Percentiles rank a stretch among this genome's conserved stretches.
These are phyloP conservation scores for Camelina sativa DNA, from an alignment of 345 rosid species.

Conservation along the genomic window DNA sequence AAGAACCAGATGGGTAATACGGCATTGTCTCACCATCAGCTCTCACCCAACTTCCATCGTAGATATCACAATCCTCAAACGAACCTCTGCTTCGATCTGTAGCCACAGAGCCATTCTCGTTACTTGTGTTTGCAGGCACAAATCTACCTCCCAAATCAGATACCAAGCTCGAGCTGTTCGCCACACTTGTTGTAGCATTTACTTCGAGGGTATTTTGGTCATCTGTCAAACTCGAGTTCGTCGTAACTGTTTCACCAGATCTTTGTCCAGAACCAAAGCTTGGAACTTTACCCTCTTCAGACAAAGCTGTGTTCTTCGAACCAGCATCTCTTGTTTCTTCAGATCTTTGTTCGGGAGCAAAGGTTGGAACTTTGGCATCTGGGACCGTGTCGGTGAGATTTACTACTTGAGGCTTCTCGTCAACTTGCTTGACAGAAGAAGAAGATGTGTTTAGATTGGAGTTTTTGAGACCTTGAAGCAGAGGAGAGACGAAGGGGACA, in stretches of 20 bases:
- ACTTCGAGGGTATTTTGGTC: constrained; percentile 35
- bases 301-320: constrained; percentile 20
- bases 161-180: constrained; percentile 38
- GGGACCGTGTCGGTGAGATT: constrained; percentile 28
- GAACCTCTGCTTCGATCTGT: constrained; percentile 36
- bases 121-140: constrained; percentile 29
- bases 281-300: constrained; percentile 40
- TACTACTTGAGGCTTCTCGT: constrained; percentile 22
- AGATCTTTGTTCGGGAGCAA: constrained; percentile 36
- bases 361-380: constrained; percentile 44
- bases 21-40: constrained; percentile 64
- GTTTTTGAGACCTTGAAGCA: constrained; percentile 50
- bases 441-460: constrained; percentile 43
- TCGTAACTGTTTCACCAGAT: constrained; percentile 34
- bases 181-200: constrained; percentile 31
- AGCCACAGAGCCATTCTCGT: constrained; percentile 12
- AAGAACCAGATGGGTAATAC: constrained; percentile 72
- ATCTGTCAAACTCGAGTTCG: constrained; percentile 15
- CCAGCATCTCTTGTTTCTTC: constrained; percentile 19
- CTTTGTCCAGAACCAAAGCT: constrained; percentile 35
- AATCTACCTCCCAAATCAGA: constrained; percentile 36
- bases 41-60: constrained; percentile 82
- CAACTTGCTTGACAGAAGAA: constrained; percentile 40
- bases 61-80: constrained; percentile 60
- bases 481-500: constrained; percentile 49